A percentile compares a stretch with the other conserved stretches of the same genome.
Conservation (phyloP, 169 alveolate genomes). For the Plasmodium falciparum region DNA sequence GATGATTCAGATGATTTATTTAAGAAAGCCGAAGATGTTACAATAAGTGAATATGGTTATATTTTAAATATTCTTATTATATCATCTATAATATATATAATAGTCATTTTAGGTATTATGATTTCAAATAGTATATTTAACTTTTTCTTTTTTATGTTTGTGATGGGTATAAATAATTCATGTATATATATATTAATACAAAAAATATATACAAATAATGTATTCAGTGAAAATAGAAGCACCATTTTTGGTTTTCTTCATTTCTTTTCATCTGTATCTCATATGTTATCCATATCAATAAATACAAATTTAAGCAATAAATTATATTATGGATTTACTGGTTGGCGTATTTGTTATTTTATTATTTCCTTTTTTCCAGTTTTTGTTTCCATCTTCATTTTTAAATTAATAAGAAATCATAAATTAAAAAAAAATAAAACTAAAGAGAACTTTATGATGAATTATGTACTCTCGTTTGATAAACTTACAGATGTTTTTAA, state of each 20-base stretch:
- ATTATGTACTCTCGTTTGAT: conserved; percentile 17
- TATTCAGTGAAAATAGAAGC: conserved; percentile 59
- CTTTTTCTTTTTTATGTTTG: conserved; percentile 53
- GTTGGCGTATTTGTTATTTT: conserved; percentile 70
- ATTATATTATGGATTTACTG: conserved; percentile 37
- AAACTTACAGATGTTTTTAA: conserved; percentile 4
- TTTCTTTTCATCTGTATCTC: conserved; percentile 62
- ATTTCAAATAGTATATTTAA: conserved; percentile 25
- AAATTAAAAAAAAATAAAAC: not conserved
- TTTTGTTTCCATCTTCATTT: conserved; percentile 26
- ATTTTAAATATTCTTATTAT: conserved; percentile 17
- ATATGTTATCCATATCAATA: conserved; percentile 54
- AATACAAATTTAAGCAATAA: conserved; percentile 65
- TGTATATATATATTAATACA: conserved; percentile 63
- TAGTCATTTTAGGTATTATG: conserved; percentile 55
- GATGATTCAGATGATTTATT: not conserved
- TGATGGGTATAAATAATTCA: conserved; percentile 64
- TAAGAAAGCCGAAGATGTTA: conserved; percentile 26
- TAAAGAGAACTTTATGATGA: not conserved
- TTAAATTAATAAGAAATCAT: conserved; percentile 19
- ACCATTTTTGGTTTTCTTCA: conserved; percentile 69
- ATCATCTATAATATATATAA: conserved; percentile 35
- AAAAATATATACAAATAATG: conserved; percentile 64
- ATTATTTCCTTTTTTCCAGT: conserved; percentile 46
- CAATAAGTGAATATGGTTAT: conserved; percentile 31